Percentiles rank a stretch among this genome's conserved stretches.
phyloP scores from a whole-genome alignment of 352 stramenopile species.

The Globisporangium nodosum region DNA sequence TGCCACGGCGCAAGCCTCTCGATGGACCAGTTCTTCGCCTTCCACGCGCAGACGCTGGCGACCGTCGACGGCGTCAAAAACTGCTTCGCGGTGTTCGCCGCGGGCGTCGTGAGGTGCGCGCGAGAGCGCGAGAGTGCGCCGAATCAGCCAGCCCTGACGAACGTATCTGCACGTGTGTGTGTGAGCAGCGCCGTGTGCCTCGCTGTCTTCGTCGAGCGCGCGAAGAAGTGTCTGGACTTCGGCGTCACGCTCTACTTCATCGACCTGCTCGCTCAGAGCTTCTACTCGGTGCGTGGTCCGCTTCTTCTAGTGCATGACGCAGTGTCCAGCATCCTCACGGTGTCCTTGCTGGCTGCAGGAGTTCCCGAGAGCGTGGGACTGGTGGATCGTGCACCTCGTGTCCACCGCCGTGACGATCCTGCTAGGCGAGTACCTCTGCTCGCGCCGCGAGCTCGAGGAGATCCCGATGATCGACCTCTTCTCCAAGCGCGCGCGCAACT shows the following conservation, averaged over 20 bases:
- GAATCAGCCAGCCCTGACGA: too few species aligned
- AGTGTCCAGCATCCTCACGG: neutral
- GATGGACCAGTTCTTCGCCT: slow-evolving; percentile 84
- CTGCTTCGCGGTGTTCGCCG: slow-evolving; percentile 59
- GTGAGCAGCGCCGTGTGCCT: slow-evolving; percentile 58
- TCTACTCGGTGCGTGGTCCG: slow-evolving; percentile 61
- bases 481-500: slow-evolving; percentile 54
- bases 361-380: slow-evolving; percentile 83
- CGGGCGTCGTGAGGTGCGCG: slow-evolving; percentile 40
- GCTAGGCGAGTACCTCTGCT: slow-evolving; percentile 87
- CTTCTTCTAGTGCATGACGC: neutral
- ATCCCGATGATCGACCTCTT: slow-evolving; percentile 89
- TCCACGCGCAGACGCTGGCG: slow-evolving; percentile 67
- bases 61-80: slow-evolving; percentile 80
- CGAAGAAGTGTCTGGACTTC: slow-evolving; percentile 91
- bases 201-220: slow-evolving; percentile 79
- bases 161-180: neutral
- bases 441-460: slow-evolving; percentile 79
- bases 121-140: too few species aligned
- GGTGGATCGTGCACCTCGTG: slow-evolving; percentile 79
- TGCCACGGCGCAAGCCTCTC: slow-evolving; percentile 66
- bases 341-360: slow-evolving; percentile 28
- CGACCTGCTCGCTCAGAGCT: slow-evolving; percentile 71
- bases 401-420: slow-evolving; percentile 69
- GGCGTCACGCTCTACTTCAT: slow-evolving; percentile 87